Base-by-base conservation (phyloP, 345 rosid species). In the Syzygium aqueum region DNA sequence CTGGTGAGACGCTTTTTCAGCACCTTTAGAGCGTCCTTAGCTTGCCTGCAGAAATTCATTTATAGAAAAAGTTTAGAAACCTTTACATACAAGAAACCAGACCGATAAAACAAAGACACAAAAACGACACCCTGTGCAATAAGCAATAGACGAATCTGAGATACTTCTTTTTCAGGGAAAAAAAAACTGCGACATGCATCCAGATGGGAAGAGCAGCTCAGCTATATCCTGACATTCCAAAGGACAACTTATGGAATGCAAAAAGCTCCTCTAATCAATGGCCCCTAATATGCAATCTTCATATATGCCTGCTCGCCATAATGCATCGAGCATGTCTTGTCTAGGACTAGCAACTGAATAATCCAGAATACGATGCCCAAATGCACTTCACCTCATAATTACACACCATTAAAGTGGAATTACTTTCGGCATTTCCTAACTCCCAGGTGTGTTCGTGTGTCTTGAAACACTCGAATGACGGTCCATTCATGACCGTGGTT, bases 1-100 rank as follows among this genome's bases (percentile, higher is more conserved):
- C 92, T 95, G 89, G 94, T 94, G 50, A 97, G 91, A 10, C 98
- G 97, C 89, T 96, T 97, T 94, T 97, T 97, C 88, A 97, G 92
- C 80, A 95, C 93, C 92, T 97, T 97, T 91, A 97, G 59, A 46
- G 98, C 99, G 87, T 95, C 99, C 93, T 97, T 97, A 83, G 98
- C 90, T 92, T 97, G 99, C 93, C 99, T 97, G 92, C 89, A 92
- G 61, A 56, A 61, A 84, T 51, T 22, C 53, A 82, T 11, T 73
- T 73, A 33, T 8, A 73, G 46, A 17, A 73, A 19, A 33, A 9
- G 49, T 73, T 73, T 1, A 73, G 80, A 17, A 33, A 73, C 23
- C 23, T 33, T 51, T 53, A 86, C 5, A 87, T 25, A 30, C 63
- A n/a, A 56, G 82, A 53, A 84, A 22, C 57, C 51, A 50, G 85